Base-by-base conservation (phyloP, 2,329 filamentous ascomycete genomes). In the Tympanopsis confertula region DNA sequence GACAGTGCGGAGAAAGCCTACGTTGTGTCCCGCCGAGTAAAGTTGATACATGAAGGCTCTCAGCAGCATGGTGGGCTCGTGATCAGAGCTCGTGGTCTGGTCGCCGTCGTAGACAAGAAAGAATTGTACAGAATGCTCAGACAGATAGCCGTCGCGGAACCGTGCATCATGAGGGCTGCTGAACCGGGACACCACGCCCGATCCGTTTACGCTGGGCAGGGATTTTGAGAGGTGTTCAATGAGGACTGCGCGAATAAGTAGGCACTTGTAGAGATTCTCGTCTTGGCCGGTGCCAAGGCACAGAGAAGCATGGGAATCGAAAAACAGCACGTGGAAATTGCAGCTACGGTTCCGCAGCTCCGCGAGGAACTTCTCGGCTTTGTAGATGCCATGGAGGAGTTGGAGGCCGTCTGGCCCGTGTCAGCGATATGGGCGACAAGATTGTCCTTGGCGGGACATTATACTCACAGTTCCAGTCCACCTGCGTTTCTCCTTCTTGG, bases 251-350 rank as follows among this genome's bases (percentile, higher is more conserved):
- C 82, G 68, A 12, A 77, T 71, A 5, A 86, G 63, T 1, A 69
- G 59, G 47, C 77, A 85, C 47, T 75, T 79, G 46, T 52, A 55
- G 0, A 35, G 39, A 3, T 49, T 39, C 4, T 44, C 39, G 2
- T 44, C 33, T 4, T 35, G 26, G 13, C 26, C 48, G 40, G 28
- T 58, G 42, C 44, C 51, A 44, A 43, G 60, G 45, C 19, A 45
- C 47, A 5, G 50, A 37, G 19, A 54, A 41, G 3, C 56, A 52
- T 35, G 50, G 50, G 5, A 53, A 19, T 74, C 63, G 48, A 87
- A 83, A 60, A 85, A 88, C 13, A 77, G 59, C 42, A 87, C 55
- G 43, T 86, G 71, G 47, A 86, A 87, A 40, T 77, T 74, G 53
- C 81, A 86, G 38, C 78, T 76, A 36, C 80, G 66, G 39, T 68